Conservation (phyloP, 306 rosid genomes). For the Glycine tomentella region DNA sequence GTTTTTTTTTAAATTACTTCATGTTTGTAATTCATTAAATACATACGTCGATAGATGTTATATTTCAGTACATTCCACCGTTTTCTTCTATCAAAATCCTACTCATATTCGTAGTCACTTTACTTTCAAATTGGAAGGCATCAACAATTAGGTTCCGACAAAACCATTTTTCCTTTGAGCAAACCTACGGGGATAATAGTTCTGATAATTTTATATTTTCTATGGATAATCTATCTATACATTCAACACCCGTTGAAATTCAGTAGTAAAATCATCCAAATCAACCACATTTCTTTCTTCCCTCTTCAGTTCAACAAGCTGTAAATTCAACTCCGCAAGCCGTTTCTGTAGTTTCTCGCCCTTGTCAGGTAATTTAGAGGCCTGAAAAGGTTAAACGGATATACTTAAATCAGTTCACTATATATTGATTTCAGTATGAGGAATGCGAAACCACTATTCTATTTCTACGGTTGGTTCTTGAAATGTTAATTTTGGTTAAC, state of each 20-base stretch:
- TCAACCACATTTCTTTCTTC: conserved; percentile 50
- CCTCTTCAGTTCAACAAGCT: conserved; percentile 52
- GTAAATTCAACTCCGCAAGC: conserved; percentile 60
- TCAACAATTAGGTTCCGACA: no score
- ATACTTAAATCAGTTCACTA: conserved; percentile 17
- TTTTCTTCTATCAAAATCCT: no score
- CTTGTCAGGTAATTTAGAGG: conserved; percentile 76
- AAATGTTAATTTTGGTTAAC: no score
- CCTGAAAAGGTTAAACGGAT: conserved; percentile 54
- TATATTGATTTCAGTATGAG: conserved; percentile 1
- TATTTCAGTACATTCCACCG: no score
- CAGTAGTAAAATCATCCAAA: conserved; percentile 64
- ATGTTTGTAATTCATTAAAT: no score
- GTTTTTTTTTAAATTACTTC: no score
- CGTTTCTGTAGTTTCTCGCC: conserved; percentile 69
- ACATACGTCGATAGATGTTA: no score
- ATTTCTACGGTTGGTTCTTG: neutral
- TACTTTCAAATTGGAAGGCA: no score
- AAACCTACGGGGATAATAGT: neutral
- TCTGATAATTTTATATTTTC: neutral
- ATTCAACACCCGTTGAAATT: conserved; percentile 63
- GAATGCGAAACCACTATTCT: conserved; percentile 2
- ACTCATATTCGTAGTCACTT: no score
- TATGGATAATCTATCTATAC: conserved; percentile 39
- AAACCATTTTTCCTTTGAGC: neutral